phyloP scores from a whole-genome alignment of 1,284 basidiomycete species.

The Leccinum huronense region DNA sequence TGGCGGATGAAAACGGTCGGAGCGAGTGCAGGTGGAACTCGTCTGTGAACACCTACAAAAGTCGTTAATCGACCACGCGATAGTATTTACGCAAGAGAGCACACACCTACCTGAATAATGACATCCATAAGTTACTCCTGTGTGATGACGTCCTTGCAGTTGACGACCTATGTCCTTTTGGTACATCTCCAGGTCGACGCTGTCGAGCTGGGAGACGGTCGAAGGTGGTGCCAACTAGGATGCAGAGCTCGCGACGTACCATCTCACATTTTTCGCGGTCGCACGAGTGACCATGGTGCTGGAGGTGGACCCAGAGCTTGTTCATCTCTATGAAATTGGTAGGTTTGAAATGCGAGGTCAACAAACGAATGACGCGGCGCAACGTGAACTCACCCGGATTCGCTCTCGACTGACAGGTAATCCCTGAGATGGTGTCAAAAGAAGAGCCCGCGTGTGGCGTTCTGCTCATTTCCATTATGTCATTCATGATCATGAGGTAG shows the following conservation, averaged over 20 bases:
- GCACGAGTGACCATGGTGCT: slow-evolving; percentile 92
- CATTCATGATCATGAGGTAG: too few species aligned
- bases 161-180: slow-evolving; percentile 87
- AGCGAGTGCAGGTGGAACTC: slow-evolving; percentile 94
- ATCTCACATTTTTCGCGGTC: slow-evolving; percentile 42
- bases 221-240: slow-evolving; percentile 83
- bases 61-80: not conserved
- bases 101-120: slow-evolving; percentile 77
- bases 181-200: slow-evolving; percentile 91
- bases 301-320: slow-evolving; percentile 95
- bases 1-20: slow-evolving; percentile 89
- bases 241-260: slow-evolving; percentile 89
- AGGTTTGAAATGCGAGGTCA: slow-evolving; percentile 73
- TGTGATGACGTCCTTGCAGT: slow-evolving; percentile 95
- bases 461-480: too few species aligned
- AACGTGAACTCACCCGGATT: too few species aligned
- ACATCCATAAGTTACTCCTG: slow-evolving; percentile 99
- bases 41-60: slow-evolving; percentile 79
- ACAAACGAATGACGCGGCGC: too few species aligned
- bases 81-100: too few species aligned
- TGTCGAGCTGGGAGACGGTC: slow-evolving; percentile 88
- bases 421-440: too few species aligned
- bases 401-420: too few species aligned
- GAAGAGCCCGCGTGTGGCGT: too few species aligned
- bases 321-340: slow-evolving; percentile 99